These are phyloP conservation scores for Colletotrichum sp. DNA, from an alignment of 2,329 filamentous ascomycete genomes.

Conservation along the genomic window DNA sequence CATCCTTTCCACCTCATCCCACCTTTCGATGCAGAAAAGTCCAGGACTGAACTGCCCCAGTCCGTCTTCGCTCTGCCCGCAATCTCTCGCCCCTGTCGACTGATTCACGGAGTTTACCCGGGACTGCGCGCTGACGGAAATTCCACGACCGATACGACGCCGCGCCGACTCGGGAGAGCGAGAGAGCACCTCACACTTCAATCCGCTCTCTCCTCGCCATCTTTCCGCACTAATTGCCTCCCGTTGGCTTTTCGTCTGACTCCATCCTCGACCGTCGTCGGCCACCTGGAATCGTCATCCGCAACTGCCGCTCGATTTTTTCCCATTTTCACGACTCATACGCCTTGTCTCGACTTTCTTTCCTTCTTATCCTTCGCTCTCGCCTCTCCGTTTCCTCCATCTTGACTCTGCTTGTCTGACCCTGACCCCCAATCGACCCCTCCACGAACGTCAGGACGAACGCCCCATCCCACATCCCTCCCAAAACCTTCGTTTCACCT, in stretches of 20 bases:
- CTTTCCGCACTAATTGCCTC: not conserved
- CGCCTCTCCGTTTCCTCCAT: not conserved
- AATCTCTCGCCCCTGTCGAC: not conserved
- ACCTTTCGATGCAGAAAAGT: not conserved
- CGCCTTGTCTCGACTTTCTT: not conserved
- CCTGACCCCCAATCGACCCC: not conserved
- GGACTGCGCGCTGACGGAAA: not conserved
- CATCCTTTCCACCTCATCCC: not conserved
- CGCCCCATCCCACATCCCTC: constrained; percentile 6
- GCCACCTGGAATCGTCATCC: not conserved
- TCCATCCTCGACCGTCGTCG: not conserved
- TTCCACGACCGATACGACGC: not conserved
- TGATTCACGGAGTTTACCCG: not conserved
- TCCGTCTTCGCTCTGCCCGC: not conserved
- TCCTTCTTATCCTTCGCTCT: not conserved
- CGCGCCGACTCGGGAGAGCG: not conserved
- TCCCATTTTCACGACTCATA: not conserved
- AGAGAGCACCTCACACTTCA: not conserved
- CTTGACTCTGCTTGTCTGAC: not conserved
- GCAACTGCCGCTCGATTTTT: not conserved
- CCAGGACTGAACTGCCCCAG: not conserved
- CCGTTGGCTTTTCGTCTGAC: not conserved
- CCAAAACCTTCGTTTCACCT: constrained; percentile 18
- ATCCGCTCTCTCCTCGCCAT: not conserved
- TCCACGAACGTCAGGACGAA: constrained; percentile 13